A percentile compares a stretch with the other conserved stretches of the same genome.
Evolutionary conservation across 2,329 filamentous ascomycete species (phyloP).

Genomic region (Epichloe brachyelytri): DNA sequence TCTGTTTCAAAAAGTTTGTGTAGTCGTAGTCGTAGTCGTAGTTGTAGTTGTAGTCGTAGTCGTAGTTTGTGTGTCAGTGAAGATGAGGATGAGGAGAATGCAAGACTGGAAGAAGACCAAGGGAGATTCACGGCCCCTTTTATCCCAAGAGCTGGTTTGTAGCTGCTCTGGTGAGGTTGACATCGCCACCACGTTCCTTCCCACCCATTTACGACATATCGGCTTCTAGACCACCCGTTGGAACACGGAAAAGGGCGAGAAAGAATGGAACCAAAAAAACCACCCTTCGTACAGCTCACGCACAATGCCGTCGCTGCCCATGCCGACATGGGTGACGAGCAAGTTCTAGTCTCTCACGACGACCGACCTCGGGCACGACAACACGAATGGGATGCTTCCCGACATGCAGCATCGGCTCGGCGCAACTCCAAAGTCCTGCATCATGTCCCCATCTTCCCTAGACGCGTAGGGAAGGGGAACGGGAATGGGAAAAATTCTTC

Average conservation of each 20-base stretch:
- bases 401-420: constrained; percentile 1
- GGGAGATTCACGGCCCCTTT: not conserved
- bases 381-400: not conserved
- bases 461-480: not conserved
- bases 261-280: not conserved
- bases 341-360: not conserved
- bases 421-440: not conserved
- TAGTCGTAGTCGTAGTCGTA: too few relatives aligned
- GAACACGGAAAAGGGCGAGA: too few relatives aligned
- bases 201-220: not conserved
- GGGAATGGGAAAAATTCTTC: not conserved
- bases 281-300: not conserved
- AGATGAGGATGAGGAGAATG: not conserved
- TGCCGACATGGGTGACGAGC: not conserved
- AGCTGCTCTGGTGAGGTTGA: not conserved
- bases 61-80: not conserved
- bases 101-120: not conserved
- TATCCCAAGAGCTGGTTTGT: not conserved
- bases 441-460: not conserved
- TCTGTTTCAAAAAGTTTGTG: too few relatives aligned
- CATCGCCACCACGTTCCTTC: not conserved
- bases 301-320: not conserved
- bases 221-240: not conserved
- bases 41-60: not conserved
- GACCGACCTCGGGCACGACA: not conserved